Conservation (phyloP, 2,329 filamentous ascomycete genomes). For the Paecilomyces sp. region DNA sequence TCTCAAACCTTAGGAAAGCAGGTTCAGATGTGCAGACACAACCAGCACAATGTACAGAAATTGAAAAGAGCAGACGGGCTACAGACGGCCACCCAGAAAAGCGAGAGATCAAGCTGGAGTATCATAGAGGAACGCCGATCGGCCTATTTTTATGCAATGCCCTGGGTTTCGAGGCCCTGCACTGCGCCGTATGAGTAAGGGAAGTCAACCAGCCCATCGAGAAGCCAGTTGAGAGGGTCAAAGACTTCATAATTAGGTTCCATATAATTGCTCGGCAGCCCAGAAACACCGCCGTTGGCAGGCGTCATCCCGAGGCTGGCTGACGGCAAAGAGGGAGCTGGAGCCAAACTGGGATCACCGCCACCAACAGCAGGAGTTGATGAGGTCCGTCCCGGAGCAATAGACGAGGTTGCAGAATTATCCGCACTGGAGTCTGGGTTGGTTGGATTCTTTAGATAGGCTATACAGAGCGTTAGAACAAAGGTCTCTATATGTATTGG, state of each 20-base stretch:
- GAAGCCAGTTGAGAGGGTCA: constrained; percentile 87
- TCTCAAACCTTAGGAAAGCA: not conserved
- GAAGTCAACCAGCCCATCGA: constrained; percentile 78
- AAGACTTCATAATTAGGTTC: constrained; percentile 78
- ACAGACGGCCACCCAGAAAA: constrained; percentile 1
- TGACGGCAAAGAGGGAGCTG: constrained; percentile 26
- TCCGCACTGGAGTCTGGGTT: constrained; percentile 73
- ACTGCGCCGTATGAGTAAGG: constrained; percentile 60
- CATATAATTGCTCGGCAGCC: constrained; percentile 45
- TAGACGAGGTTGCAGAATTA: constrained; percentile 59
- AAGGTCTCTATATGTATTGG: constrained; percentile 3
- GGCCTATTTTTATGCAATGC: constrained; percentile 22
- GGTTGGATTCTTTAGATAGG: constrained; percentile 77
- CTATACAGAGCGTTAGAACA: constrained; percentile 19
- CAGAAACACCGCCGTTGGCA: constrained; percentile 15
- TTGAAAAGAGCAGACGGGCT: not conserved
- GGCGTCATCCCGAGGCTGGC: constrained; percentile 21
- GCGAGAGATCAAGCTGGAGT: not conserved
- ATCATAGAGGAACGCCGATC: not conserved
- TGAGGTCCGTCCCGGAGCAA: constrained; percentile 35
- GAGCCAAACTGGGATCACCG: constrained; percentile 39
- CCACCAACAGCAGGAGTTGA: constrained; percentile 29
- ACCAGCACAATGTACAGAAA: not conserved
- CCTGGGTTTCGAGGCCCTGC: constrained; percentile 38
- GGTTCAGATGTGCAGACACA: not conserved